Evolutionary conservation across 371 early-diverging fungal species (phyloP).

Genomic region (Mortierella sp.): DNA sequence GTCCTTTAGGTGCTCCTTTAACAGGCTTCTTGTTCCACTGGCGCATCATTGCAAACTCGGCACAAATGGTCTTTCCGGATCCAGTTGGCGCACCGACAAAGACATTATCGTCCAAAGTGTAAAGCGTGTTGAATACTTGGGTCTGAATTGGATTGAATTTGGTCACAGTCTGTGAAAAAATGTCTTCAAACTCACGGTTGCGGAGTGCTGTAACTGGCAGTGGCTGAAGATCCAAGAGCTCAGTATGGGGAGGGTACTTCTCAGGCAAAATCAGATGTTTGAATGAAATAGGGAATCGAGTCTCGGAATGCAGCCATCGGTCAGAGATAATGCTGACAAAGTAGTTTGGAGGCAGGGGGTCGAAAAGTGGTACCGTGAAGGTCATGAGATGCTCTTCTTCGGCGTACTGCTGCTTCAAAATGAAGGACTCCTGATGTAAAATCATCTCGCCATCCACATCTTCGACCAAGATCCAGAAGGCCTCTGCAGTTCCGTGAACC

Average conservation of each 20-base stretch:
- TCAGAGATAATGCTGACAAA: conserved; percentile 94
- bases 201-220: conserved; percentile 85
- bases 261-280: conserved; percentile 93
- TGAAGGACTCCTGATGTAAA: conserved; percentile 89
- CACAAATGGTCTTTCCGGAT: conserved; percentile 97
- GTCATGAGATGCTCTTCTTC: conserved; percentile 78
- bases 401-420: conserved; percentile 82
- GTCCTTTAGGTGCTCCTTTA: conserved; percentile 56
- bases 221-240: conserved; percentile 93
- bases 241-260: conserved; percentile 94
- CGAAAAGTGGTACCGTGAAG: conserved; percentile 95
- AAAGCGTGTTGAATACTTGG: conserved; percentile 93
- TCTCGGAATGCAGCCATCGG: conserved; percentile 94
- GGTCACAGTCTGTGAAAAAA: conserved; percentile 72
- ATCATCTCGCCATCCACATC: conserved; percentile 94
- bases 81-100: conserved; percentile 98
- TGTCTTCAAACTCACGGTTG: conserved; percentile 75
- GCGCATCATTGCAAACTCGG: conserved; percentile 94
- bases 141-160: conserved; percentile 98
- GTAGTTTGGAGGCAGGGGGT: conserved; percentile 96
- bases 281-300: conserved; percentile 93
- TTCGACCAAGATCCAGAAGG: conserved; percentile 95
- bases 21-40: conserved; percentile 77
- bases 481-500: conserved; percentile 86
- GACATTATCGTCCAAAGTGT: conserved; percentile 90